Evolutionary conservation across 805 yeast genomes (phyloP), one percentile per base, ranked within the genome.

Genomic region (Wickerhamiella dianesei): DNA sequence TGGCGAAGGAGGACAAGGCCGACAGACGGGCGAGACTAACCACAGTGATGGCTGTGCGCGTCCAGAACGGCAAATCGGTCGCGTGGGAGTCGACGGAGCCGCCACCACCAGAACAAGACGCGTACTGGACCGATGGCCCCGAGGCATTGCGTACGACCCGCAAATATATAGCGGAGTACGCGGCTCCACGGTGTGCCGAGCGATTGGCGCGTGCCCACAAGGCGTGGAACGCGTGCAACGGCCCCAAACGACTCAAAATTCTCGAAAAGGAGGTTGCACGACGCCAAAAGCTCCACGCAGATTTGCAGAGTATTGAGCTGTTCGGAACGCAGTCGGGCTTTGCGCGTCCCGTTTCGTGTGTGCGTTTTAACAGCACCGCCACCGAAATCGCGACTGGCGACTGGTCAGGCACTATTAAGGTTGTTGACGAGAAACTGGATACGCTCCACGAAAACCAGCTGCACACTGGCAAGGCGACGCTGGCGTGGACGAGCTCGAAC

Each of bases 381-480:
- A 41, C 56, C 2, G 40, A 51, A 2, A 61, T 83, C 3, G 81
- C 86, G 0, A 67, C 77, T 14, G 92, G 87, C 0, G 82, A 89
- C 29, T 89, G 97, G 97, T 75, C 79, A 52, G 96, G 96, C 2
- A 70, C 70, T 21, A 54, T 85, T 3, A 72, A 71, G 51, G 51
- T 84, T 4, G 19, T 50, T 6, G 44, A 48, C 12, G n/a, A 6
- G 16, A 12, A 12, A 9, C 22, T 47, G 22, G 43, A 40, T 9
- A 9, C 14, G n/a, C 2, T 60, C 70, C 2, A 61, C 80, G 45
- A 6, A 56, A 41, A n/a, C 51, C 57, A 59, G 3, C 77, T 75
- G n/a, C 80, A 80, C 49, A 63, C 65, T 1, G 92, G 83, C 42
- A 84, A 82, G 58, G 69, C 85, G 43, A 85, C 83, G 0, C 37